Evolutionary conservation across 768 basidiomycete species (phyloP).

Genomic region (Mycena rebaudengoi): DNA sequence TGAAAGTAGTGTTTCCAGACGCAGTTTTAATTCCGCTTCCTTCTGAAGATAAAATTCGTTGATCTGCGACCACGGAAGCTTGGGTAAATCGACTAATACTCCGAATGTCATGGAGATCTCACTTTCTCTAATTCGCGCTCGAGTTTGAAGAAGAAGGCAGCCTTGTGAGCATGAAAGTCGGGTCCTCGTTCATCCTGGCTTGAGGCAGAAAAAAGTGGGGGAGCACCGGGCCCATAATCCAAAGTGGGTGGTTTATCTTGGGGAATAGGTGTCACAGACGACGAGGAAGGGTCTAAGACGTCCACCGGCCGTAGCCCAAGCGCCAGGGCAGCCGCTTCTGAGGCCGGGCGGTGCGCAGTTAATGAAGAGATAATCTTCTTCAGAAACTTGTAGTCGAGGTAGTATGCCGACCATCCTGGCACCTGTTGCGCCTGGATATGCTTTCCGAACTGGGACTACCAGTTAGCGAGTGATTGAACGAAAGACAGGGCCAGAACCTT

Average conservation of each 20-base stretch:
- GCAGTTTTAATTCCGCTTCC: slow-evolving; percentile 91
- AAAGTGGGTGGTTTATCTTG: background rate
- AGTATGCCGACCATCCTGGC: slow-evolving; percentile 95
- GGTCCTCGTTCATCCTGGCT: slow-evolving; percentile 77
- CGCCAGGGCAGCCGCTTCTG: slow-evolving; percentile 89
- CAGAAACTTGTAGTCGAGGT: slow-evolving; percentile 97
- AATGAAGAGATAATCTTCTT: slow-evolving; percentile 99
- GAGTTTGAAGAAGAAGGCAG: slow-evolving; percentile 98
- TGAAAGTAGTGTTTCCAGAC: slow-evolving; percentile 91
- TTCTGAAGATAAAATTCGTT: slow-evolving; percentile 98
- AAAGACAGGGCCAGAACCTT: slow-evolving; percentile 8
- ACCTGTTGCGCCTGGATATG: slow-evolving; percentile 95
- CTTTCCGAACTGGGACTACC: slow-evolving; percentile 91
- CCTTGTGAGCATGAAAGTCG: slow-evolving; percentile 93
- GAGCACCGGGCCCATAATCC: slow-evolving; percentile 54
- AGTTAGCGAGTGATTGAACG: background rate
- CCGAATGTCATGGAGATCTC: slow-evolving; percentile 27
- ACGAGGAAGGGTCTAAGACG: slow-evolving; percentile 42
- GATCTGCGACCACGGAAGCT: too few species aligned
- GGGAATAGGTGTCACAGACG: slow-evolving; percentile 33
- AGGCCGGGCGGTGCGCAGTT: slow-evolving; percentile 86
- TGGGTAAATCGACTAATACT: slow-evolving; percentile 10
- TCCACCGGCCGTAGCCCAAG: slow-evolving; percentile 80
- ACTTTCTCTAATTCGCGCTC: slow-evolving; percentile 98
- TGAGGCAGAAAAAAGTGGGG: slow-evolving; percentile 68